Evolutionary conservation across 257 asterid genomes (phyloP).

Genomic region (Petunia secreta): DNA sequence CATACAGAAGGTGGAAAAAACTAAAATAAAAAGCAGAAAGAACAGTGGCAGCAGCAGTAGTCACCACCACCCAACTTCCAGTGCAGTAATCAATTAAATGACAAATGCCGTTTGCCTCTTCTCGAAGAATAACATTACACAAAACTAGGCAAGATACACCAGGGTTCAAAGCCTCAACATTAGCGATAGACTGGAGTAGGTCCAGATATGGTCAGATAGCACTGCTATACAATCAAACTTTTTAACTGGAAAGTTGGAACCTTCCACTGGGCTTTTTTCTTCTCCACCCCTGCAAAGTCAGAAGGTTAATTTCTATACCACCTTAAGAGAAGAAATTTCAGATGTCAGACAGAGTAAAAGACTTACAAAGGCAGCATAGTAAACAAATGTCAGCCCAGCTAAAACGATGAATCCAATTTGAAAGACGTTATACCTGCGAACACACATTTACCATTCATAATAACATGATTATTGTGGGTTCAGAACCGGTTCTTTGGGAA

Average conservation of each 20-base stretch:
- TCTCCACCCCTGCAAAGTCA: slow-evolving; percentile 76
- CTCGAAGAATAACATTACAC: slow-evolving; percentile 40
- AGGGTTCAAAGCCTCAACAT: slow-evolving; percentile 19
- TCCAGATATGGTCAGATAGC: slow-evolving; percentile 32
- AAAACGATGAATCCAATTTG: slow-evolving; percentile 86
- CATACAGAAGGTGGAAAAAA: slow-evolving; percentile 48
- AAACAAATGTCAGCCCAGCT: slow-evolving; percentile 94
- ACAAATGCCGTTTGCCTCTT: slow-evolving; percentile 38
- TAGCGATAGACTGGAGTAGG: slow-evolving; percentile 18
- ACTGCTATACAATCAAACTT: slow-evolving; percentile 27
- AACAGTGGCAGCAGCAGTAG: slow-evolving; percentile 36
- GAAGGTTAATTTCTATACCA: slow-evolving; percentile 22
- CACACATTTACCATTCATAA: slow-evolving; percentile 23
- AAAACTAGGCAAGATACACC: slow-evolving; percentile 47
- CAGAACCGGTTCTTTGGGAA: not conserved
- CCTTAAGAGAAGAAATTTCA: not conserved
- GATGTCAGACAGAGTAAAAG: not conserved
- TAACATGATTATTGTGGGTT: slow-evolving; percentile 2
- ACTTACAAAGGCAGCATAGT: slow-evolving; percentile 88
- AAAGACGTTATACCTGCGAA: slow-evolving; percentile 91
- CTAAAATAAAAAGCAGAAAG: slow-evolving; percentile 38
- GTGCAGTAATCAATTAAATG: slow-evolving; percentile 31
- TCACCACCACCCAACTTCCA: slow-evolving; percentile 33
- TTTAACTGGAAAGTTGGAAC: slow-evolving; percentile 81
- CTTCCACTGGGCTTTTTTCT: slow-evolving; percentile 78